Evolutionary conservation across 345 rosid genomes (phyloP), one percentile per base, ranked within the genome.

Genomic region (Hibiscus mutabilis): DNA sequence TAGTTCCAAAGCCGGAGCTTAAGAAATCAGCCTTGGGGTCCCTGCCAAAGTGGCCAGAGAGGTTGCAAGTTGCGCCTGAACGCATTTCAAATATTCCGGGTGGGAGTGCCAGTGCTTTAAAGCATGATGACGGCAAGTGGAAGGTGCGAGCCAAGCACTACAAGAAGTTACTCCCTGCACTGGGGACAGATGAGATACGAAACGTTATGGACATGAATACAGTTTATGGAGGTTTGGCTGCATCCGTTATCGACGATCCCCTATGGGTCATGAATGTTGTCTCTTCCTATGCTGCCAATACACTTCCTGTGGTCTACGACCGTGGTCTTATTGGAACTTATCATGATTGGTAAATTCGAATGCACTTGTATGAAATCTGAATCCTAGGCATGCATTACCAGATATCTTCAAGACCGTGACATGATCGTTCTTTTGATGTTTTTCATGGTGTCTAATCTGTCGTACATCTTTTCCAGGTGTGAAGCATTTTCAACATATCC

Each of bases 171-270:
- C 88, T 95, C 16, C 85, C 96, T 8, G 91, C 88, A 4, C 22
- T 95, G 67, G 99, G 99, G 57, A 82, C 97, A 3, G 84, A 92
- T 60, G 85, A 86, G 80, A 89, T 95, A 46, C 76, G 99, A 74
- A 95, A 95, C 79, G 93, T 90, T 65, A 95, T 95, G 97, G 99
- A 95, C 79, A 95, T 95, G 99, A 95, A 90, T 78, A 92, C 99
- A n/a, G 79, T 83, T 63, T 95, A 89, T 47, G 99, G 99, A 77
- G 97, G 99, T 71, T 84, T 95, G 16, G 94, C 99, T 60, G 91
- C 97, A 12, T 81, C 96, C 57, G 35, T 89, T 63, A 68, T 89
- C 66, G 88, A 89, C 61, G 89, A 86, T 80, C 97, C 99, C 19
- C 27, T 86, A 68, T 95, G 99, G 99, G 92, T 90, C 70, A 95